These are phyloP conservation scores for Ensete ventricosum DNA, from an alignment of 176 grass and related monocot species.

Conservation along the genomic window DNA sequence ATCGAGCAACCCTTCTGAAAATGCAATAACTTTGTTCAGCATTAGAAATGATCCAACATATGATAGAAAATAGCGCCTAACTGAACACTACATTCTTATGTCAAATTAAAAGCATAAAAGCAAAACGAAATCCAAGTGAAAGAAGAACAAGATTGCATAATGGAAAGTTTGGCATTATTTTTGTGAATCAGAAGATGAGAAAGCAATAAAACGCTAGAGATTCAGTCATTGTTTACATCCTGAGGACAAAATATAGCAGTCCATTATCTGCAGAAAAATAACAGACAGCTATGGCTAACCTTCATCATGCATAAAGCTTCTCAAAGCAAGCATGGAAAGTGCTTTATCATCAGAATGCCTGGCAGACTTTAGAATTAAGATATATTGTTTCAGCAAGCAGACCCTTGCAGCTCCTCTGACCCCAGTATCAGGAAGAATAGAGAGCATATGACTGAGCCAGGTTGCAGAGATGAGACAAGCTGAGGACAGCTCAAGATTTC, in stretches of 20 bases:
- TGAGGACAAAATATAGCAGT: background rate
- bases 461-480: constrained; percentile 46
- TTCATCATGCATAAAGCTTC: constrained; percentile 63
- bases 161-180: background rate
- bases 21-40: background rate
- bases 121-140: background rate
- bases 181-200: background rate
- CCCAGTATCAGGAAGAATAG: constrained; percentile 58
- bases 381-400: constrained; percentile 50
- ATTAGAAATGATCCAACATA: background rate
- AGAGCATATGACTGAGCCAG: constrained; percentile 59
- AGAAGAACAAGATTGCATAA: background rate
- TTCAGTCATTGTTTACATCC: background rate
- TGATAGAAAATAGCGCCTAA: background rate
- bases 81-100: background rate
- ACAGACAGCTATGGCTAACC: constrained; percentile 14
- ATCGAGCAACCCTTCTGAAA: constrained; percentile 57
- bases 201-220: background rate
- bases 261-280: background rate
- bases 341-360: constrained; percentile 52
- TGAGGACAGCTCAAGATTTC: constrained; percentile 44
- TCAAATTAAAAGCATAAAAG: background rate
- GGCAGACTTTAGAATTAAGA: constrained; percentile 46
- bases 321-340: constrained; percentile 51
- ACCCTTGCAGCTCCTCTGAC: constrained; percentile 46